Conservation (phyloP, 2,329 filamentous ascomycete species). For the Talaromyces sp. region DNA sequence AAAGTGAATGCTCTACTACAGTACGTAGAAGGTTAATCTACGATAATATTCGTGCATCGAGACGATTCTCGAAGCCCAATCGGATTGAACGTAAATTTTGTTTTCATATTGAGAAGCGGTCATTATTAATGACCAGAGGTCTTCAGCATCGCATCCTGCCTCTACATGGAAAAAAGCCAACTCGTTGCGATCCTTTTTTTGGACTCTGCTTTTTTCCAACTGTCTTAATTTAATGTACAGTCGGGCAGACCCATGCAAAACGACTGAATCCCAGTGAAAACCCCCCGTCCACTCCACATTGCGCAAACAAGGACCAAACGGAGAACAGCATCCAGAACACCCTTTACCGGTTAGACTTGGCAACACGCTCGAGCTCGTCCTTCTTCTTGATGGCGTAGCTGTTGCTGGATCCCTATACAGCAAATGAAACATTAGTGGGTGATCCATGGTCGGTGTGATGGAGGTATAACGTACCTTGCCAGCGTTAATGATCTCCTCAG, state of each 20-base stretch:
- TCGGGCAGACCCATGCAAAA: slow-evolving; percentile 45
- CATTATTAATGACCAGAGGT: slow-evolving; percentile 30
- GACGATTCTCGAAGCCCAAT: not conserved
- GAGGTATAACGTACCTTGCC: slow-evolving; percentile 62
- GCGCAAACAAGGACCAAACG: slow-evolving; percentile 44
- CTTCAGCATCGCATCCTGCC: slow-evolving; percentile 48
- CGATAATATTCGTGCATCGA: not conserved
- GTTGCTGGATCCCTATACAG: slow-evolving; percentile 83
- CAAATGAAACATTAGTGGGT: too few relatives aligned
- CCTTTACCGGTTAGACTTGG: slow-evolving; percentile 99
- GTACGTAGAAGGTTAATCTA: not conserved
- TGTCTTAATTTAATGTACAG: slow-evolving; percentile 44
- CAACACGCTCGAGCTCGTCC: slow-evolving; percentile 99
- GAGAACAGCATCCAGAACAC: slow-evolving; percentile 39
- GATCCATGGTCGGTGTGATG: too few relatives aligned
- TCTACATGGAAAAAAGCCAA: slow-evolving; percentile 43
- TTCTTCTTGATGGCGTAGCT: slow-evolving; percentile 99
- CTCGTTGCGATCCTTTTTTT: slow-evolving; percentile 41
- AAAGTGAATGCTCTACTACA: not conserved
- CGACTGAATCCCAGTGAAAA: slow-evolving; percentile 44
- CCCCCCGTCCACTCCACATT: slow-evolving; percentile 46
- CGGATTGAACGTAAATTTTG: slow-evolving; percentile 8
- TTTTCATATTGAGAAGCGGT: slow-evolving; percentile 30
- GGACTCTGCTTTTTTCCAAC: slow-evolving; percentile 41
- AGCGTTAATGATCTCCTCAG: slow-evolving; percentile 99